Evolutionary conservation across 768 basidiomycete genomes (phyloP).

Genomic region (Dentipellis fragilis): DNA sequence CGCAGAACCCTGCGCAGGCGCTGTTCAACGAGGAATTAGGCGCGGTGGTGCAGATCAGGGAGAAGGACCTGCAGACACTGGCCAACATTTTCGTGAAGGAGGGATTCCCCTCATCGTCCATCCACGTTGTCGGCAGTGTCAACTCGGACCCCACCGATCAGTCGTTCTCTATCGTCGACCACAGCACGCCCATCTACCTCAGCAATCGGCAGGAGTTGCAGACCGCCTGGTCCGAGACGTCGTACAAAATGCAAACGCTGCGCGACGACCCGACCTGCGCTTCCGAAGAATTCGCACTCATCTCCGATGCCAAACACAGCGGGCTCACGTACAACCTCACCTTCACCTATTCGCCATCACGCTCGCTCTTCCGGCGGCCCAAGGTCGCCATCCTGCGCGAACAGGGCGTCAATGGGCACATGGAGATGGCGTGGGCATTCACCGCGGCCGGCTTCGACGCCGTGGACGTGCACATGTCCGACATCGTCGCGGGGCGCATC

Average conservation of each 20-base stretch:
- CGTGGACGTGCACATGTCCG: conserved; percentile 97
- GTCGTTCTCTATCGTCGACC: conserved; percentile 49
- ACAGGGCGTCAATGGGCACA: conserved; percentile 96
- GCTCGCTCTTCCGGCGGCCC: conserved; percentile 45
- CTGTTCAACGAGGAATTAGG: conserved; percentile 97
- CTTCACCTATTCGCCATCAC: conserved; percentile 30
- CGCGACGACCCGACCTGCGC: conserved; percentile 78
- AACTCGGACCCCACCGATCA: conserved; percentile 46
- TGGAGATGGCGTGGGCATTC: conserved; percentile 99
- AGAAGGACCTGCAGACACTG: conserved; percentile 44
- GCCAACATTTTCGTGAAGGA: conserved; percentile 47
- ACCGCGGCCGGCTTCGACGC: conserved; percentile 89
- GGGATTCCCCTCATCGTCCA: conserved; percentile 71
- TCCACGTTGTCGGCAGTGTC: conserved; percentile 72
- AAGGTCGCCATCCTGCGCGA: conserved; percentile 93
- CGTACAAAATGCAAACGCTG: conserved; percentile 80
- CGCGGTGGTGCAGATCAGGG: conserved; percentile 79
- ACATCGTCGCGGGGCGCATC: conserved; percentile 68
- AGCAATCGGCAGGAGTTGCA: conserved; percentile 67
- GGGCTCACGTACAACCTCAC: conserved; percentile 76
- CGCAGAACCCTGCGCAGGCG: conserved; percentile 49
- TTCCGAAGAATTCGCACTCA: conserved; percentile 73
- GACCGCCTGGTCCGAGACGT: conserved; percentile 88
- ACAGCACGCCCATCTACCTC: conserved; percentile 43
- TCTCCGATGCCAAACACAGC: conserved; percentile 41